phyloP scores from a whole-genome alignment of 169 alveolate species.

The Theileria orientalis region DNA sequence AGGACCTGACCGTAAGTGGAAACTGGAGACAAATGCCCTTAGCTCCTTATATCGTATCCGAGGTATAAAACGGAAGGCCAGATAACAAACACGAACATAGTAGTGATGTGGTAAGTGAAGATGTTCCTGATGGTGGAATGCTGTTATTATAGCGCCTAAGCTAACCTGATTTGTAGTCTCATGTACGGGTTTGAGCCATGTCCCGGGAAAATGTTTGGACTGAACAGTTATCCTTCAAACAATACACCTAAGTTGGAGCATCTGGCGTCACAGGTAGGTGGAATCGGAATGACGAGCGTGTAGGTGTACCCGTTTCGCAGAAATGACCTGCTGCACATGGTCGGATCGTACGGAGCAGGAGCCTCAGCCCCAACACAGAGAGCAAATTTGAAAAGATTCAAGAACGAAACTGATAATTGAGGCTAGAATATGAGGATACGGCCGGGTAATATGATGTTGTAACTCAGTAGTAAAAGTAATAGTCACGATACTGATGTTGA shows the following conservation, averaged over 20 bases:
- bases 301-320: slow-evolving; percentile 59
- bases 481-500: too few relatives aligned
- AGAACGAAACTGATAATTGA: slow-evolving; percentile 13
- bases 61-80: background rate
- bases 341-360: slow-evolving; percentile 59
- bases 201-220: slow-evolving; percentile 26
- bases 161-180: slow-evolving; percentile 10
- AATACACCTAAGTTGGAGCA: background rate
- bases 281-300: background rate
- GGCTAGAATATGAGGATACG: background rate
- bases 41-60: slow-evolving; percentile 47
- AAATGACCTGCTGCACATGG: slow-evolving; percentile 61
- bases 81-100: slow-evolving; percentile 19
- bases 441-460: too few relatives aligned
- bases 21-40: background rate
- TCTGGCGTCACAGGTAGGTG: slow-evolving; percentile 45
- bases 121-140: background rate
- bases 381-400: slow-evolving; percentile 38
- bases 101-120: slow-evolving; percentile 41
- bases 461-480: too few relatives aligned
- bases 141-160: background rate
- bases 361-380: slow-evolving; percentile 44
- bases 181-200: slow-evolving; percentile 33
- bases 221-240: slow-evolving; percentile 2
- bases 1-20: slow-evolving; percentile 40